Base-by-base conservation (phyloP, 352 stramenopile species). In the Phytopythium delawarense region DNA sequence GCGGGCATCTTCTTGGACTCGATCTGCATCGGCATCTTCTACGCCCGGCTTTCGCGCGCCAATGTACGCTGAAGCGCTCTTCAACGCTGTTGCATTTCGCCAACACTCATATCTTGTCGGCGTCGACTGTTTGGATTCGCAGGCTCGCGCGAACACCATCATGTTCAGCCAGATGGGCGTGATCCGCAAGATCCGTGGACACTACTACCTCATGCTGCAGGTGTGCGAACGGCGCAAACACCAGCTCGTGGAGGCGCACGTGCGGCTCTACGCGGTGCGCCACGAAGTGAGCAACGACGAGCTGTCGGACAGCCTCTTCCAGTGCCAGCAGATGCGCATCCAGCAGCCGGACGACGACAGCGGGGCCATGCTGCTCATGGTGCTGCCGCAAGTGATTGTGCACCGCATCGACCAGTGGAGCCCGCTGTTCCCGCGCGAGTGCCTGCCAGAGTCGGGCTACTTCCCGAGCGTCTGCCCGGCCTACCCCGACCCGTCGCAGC, bases 141-240 rank as follows among this genome's bases (percentile, higher is more conserved):
- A 95, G 86, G 83, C 89, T 86, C 84, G 87, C 40, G 87, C 87
- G 1, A 84, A 89, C 56, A 93, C 87, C 5, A 87, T 97, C 69
- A 89, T 96, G 68, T 96, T 97, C 54, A 87, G 82, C 6, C 86
- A 92, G 34, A 79, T 71, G 16, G 88, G 83, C 2, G 82, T 97
- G 30, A 94, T 97, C 70, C 89, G 89, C 37, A 85, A 90, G 66
- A 96, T 97, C 59, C 87, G 89, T 15, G 89, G 89, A 6, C 76
- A 94, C 46, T 96, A 87, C 63, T 96, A 96, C 77, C 88, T 97
- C 52, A 97, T 97, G 88, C 89, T 96, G 61, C 89, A 97, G 56
- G 82, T 92, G 1, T 97, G 89, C 55, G 89, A 97, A 63, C 76
- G 88, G 35, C 82, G 89, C 30, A 96, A 96, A 59, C 88, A 96